Evolutionary conservation across 176 grass and related monocot genomes (phyloP), one percentile per base, ranked within the genome.

Genomic region (Oryza nivara): DNA sequence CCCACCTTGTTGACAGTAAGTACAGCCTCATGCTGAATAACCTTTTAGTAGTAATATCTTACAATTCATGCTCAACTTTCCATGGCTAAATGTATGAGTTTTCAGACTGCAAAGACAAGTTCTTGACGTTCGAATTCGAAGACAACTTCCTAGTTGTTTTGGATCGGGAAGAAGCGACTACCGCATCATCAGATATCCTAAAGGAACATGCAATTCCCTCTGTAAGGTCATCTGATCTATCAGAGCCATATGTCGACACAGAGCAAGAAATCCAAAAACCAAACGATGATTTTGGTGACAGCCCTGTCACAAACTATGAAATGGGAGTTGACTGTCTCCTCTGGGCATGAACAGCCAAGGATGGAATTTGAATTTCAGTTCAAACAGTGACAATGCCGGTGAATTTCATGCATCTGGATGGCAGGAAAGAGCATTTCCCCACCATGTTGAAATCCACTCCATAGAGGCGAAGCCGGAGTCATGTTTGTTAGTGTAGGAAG

Each of bases 111-210:
- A 86, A 89, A 75, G 96, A 98, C 30, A 98, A 95, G 61, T 98
- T 95, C 80, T 95, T 95, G 80, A 87, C 92, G 44, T 98, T 98
- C 8, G 96, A 98, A 78, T 98, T 98, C 45, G 96, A 98, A 86
- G 96, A 98, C 16, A 91, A 95, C 86, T 95, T 93, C 76, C 88
- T 98, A 5, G 91, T 89, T 79, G 96, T 98, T 87, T 88, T 98
- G 70, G 81, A 94, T 44, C 83, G 84, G 72, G 93, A 98, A 80
- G 91, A 89, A 70, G 87, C 89, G 1, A 16, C 43, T 13, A 80
- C 85, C 12, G 91, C 87, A 11, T 93, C 91, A 2, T 87, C 91
- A 78, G 69, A 81, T 72, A 92, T 98, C 65, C 86, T 95, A n/a
- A 92, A 98, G 81, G 93, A 92, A 47, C 88, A 98, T 48, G 93